These are phyloP conservation scores for Flaveria bidentis DNA, from an alignment of 129 eudicot species.

Conservation along the genomic window DNA sequence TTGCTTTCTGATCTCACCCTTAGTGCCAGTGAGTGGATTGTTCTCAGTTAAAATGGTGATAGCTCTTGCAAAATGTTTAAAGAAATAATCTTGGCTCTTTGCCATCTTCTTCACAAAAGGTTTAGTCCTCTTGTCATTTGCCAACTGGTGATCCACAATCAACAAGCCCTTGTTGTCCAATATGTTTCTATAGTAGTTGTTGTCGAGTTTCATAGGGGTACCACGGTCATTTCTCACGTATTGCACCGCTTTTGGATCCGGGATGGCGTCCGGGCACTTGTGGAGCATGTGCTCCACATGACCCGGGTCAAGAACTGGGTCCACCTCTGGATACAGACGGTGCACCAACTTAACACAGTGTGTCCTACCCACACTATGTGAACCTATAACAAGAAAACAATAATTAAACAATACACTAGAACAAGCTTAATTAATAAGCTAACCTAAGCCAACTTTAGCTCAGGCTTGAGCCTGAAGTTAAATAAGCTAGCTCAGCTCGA, in stretches of 20 bases:
- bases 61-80: conserved; percentile 76
- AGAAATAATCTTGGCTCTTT: conserved; percentile 86
- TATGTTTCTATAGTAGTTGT: conserved; percentile 94
- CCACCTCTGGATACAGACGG: conserved; percentile 95
- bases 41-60: conserved; percentile 82
- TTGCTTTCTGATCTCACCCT: conserved; percentile 91
- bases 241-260: conserved; percentile 97
- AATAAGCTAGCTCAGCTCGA: too few relatives aligned
- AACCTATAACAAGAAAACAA: conserved; percentile 44
- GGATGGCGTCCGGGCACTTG: conserved; percentile 92
- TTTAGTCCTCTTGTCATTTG: conserved; percentile 82
- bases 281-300: conserved; percentile 98
- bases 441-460: neutral
- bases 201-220: conserved; percentile 93
- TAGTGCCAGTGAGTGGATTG: conserved; percentile 89
- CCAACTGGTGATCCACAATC: conserved; percentile 89
- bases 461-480: neutral
- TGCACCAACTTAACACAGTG: conserved; percentile 96
- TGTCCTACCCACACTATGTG: conserved; percentile 98
- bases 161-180: conserved; percentile 91
- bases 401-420: neutral
- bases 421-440: neutral
- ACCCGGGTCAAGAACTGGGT: conserved; percentile 72
- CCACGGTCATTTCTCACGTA: conserved; percentile 98
- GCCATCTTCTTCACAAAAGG: conserved; percentile 98